Evolutionary conservation across 140 eudicot species (phyloP).

Genomic region (Cichorium intybus): DNA sequence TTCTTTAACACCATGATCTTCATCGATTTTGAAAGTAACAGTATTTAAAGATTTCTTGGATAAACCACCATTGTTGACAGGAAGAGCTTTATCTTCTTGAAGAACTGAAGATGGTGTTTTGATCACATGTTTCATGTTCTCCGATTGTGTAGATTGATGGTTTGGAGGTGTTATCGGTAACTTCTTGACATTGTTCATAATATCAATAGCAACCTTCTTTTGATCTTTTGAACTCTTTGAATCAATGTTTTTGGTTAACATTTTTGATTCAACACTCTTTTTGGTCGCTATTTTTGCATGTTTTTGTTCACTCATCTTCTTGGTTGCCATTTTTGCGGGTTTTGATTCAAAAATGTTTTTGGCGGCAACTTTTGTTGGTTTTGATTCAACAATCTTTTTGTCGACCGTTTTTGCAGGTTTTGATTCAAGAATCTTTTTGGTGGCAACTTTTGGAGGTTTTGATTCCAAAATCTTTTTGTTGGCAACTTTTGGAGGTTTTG

Average conservation of each 20-base stretch:
- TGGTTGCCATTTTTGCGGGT: conserved; percentile 8
- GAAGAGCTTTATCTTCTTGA: conserved; percentile 27
- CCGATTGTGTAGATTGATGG: conserved; percentile 25
- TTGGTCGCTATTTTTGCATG: conserved; percentile 7
- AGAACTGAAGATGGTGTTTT: conserved; percentile 22
- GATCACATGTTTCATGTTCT: conserved; percentile 8
- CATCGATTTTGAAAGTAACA: conserved; percentile 26
- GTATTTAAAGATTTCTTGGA: conserved; percentile 23
- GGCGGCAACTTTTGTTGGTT: background rate
- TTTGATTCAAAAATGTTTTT: conserved; percentile 22
- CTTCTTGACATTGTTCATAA: conserved; percentile 34
- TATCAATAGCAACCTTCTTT: conserved; percentile 19
- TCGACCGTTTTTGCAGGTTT: conserved; percentile 1
- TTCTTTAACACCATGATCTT: conserved; percentile 26
- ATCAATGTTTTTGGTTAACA: conserved; percentile 12
- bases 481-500: conserved; percentile 11
- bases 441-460: conserved; percentile 10
- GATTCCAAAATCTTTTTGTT: conserved; percentile 1
- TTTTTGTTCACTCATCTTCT: conserved; percentile 15
- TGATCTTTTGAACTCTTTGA: conserved; percentile 20
- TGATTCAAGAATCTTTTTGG: conserved; percentile 21
- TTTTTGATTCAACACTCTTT: conserved; percentile 13
- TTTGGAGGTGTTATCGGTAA: conserved; percentile 36
- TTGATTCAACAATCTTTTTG: background rate
- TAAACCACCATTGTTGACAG: conserved; percentile 27